Percentiles rank a stretch among this genome's conserved stretches.
These are phyloP conservation scores for Epichloe gansuensis DNA, from an alignment of 2,329 filamentous ascomycete genomes.

Conservation along the genomic window DNA sequence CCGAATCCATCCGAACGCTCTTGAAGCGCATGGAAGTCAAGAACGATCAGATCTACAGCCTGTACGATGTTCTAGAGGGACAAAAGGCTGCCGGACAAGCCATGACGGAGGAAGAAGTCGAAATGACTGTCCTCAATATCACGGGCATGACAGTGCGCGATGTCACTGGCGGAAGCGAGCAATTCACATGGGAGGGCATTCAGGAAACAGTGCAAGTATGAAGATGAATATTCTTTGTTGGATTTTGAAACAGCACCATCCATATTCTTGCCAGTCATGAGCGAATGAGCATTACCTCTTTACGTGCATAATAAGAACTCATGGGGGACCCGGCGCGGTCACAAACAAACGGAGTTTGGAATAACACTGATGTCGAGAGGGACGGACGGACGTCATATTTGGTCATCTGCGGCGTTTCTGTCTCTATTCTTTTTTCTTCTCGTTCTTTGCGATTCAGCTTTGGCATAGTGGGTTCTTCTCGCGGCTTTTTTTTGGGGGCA, in stretches of 20 bases:
- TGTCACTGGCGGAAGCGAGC: constrained; percentile 24
- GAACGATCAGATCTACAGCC: constrained; percentile 66
- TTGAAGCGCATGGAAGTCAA: constrained; percentile 57
- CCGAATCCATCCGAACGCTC: constrained; percentile 47
- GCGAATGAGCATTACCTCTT: neutral
- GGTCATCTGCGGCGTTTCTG: neutral
- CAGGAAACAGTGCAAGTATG: constrained; percentile 14
- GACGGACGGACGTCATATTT: too few species aligned
- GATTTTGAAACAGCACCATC: neutral
- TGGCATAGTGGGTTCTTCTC: neutral
- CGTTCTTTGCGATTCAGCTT: neutral
- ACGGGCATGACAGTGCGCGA: constrained; percentile 33
- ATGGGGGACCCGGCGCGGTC: neutral
- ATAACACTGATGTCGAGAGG: neutral
- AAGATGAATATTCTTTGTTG: neutral
- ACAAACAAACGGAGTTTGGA: constrained; percentile 1
- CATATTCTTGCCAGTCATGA: neutral
- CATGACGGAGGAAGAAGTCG: constrained; percentile 51
- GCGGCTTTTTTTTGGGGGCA: neutral
- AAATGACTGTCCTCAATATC: constrained; percentile 50
- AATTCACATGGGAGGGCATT: constrained; percentile 31
- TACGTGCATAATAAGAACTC: neutral
- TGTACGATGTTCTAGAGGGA: constrained; percentile 75
- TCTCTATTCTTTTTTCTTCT: neutral
- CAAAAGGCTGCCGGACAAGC: constrained; percentile 55